A percentile compares a stretch with the other conserved stretches of the same genome.
phyloP scores from a whole-genome alignment of 768 basidiomycete genomes.

The Royoungia palumana region DNA sequence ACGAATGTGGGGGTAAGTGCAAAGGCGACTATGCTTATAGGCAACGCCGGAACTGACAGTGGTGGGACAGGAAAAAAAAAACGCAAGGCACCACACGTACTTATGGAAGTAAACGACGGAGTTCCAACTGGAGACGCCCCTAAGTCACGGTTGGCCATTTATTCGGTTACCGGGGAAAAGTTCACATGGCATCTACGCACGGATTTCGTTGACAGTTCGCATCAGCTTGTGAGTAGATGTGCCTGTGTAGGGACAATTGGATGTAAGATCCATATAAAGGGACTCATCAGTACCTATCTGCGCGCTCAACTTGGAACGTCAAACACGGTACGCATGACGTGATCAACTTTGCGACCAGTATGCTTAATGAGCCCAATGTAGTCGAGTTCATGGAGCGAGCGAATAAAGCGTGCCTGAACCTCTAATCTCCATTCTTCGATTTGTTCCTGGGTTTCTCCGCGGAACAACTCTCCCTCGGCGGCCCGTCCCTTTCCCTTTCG shows the following conservation, averaged over 20 bases:
- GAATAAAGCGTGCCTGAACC: slow-evolving; percentile 74
- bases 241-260: slow-evolving; percentile 8
- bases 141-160: neutral
- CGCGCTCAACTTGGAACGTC: slow-evolving; percentile 35
- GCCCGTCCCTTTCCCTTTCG: slow-evolving; percentile 26
- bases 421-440: slow-evolving; percentile 57
- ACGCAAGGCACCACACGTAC: neutral
- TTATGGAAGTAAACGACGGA: slow-evolving; percentile 21
- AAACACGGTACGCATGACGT: slow-evolving; percentile 66
- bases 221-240: neutral
- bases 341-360: slow-evolving; percentile 73
- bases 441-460: slow-evolving; percentile 31
- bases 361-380: slow-evolving; percentile 78
- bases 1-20: slow-evolving; percentile 21
- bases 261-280: slow-evolving; percentile 4
- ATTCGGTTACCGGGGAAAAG: too few species aligned
- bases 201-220: neutral
- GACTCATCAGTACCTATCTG: slow-evolving; percentile 12
- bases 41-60: neutral
- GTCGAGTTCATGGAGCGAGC: slow-evolving; percentile 79
- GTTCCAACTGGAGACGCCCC: slow-evolving; percentile 24
- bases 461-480: slow-evolving; percentile 17
- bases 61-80: neutral
- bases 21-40: slow-evolving; percentile 2
- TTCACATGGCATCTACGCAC: neutral